Conservation (phyloP, 352 stramenopile species). For the Pseudoperonospora humuli region DNA sequence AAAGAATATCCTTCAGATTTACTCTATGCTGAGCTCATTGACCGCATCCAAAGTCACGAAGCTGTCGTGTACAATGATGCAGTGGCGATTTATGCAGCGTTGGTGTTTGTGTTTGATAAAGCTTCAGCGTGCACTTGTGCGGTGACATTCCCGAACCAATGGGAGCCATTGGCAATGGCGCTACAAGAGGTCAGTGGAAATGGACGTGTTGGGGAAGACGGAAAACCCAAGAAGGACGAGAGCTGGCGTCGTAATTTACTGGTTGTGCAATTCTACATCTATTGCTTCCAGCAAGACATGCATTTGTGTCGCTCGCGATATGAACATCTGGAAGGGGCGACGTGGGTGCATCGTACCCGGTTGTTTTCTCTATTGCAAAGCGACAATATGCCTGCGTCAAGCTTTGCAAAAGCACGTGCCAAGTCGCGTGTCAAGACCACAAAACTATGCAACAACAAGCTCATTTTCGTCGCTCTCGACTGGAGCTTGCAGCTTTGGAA, state of each 20-base stretch:
- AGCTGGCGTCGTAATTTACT: constrained; percentile 60
- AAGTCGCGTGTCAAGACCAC: constrained; percentile 34
- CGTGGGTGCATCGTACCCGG: constrained; percentile 56
- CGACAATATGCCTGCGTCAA: constrained; percentile 17
- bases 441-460: constrained; percentile 54
- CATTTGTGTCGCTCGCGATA: constrained; percentile 45
- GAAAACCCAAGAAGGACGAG: constrained; percentile 35
- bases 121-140: constrained; percentile 52
- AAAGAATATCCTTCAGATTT: constrained; percentile 79
- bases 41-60: constrained; percentile 69
- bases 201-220: constrained; percentile 19
- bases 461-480: constrained; percentile 56
- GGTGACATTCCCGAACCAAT: constrained; percentile 58
- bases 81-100: constrained; percentile 66
- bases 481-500: constrained; percentile 55
- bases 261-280: constrained; percentile 76
- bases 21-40: constrained; percentile 72
- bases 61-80: constrained; percentile 60
- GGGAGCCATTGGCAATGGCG: constrained; percentile 49
- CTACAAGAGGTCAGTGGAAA: constrained; percentile 51
- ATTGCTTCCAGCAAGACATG: constrained; percentile 72
- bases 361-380: constrained; percentile 52
- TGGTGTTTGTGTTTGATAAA: constrained; percentile 80
- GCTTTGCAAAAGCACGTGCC: constrained; percentile 22
- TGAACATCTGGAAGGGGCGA: constrained; percentile 28